Evolutionary conservation across 352 stramenopile genomes (phyloP).

Genomic region (Pythium catenulatum): DNA sequence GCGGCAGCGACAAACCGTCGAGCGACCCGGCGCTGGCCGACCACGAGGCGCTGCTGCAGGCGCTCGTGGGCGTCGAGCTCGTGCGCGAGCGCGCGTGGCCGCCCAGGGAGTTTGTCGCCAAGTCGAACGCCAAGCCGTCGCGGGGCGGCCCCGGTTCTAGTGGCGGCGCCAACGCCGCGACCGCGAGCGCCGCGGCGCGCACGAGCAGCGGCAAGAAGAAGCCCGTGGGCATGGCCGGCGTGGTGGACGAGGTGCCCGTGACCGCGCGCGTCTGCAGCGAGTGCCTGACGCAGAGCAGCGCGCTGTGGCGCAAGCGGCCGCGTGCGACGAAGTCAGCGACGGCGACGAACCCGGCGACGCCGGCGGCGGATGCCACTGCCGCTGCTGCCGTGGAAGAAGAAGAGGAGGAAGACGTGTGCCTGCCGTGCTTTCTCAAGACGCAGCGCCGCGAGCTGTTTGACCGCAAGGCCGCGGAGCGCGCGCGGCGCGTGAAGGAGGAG

Average conservation of each 20-base stretch:
- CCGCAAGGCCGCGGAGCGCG: slow-evolving; percentile 72
- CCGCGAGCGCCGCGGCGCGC: slow-evolving; percentile 68
- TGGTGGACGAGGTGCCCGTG: slow-evolving; percentile 69
- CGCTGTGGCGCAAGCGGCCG: slow-evolving; percentile 79
- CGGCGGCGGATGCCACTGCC: not conserved
- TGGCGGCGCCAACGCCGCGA: too few relatives aligned
- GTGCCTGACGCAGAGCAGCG: slow-evolving; percentile 80
- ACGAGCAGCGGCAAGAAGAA: slow-evolving; percentile 80
- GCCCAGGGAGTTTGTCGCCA: slow-evolving; percentile 85
- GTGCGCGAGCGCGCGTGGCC: slow-evolving; percentile 86
- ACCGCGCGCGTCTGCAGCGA: slow-evolving; percentile 65
- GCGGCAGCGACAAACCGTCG: slow-evolving; percentile 33
- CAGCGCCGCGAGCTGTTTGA: slow-evolving; percentile 82
- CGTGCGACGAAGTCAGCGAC: slow-evolving; percentile 14
- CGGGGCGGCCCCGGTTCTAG: slow-evolving; percentile 63
- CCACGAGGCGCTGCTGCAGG: slow-evolving; percentile 35
- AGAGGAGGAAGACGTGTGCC: slow-evolving; percentile 74
- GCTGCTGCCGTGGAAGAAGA: slow-evolving; percentile 29
- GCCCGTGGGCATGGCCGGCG: slow-evolving; percentile 69
- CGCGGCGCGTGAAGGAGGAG: slow-evolving; percentile 67
- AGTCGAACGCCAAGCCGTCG: slow-evolving; percentile 70
- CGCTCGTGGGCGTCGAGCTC: slow-evolving; percentile 54
- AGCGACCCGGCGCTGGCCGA: slow-evolving; percentile 23
- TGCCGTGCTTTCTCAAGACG: slow-evolving; percentile 85
- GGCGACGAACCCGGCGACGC: not conserved